Evolutionary conservation across 768 basidiomycete genomes (phyloP), one percentile per base, ranked within the genome.

Genomic region (Scleroderma citrinum): DNA sequence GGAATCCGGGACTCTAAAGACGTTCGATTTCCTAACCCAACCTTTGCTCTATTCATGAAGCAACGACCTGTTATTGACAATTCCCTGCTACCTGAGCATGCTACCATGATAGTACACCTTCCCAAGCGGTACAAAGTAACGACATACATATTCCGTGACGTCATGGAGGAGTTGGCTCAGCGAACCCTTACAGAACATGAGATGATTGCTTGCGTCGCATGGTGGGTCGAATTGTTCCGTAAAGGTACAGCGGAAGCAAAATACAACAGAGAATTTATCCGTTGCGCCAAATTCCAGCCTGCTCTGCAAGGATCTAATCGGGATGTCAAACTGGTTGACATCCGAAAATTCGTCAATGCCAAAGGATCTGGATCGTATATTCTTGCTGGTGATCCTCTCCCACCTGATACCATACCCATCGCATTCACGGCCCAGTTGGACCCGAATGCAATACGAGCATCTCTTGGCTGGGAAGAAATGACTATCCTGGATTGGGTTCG

Each of bases 131-230:
- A 76, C 5, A 63, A 88, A 63, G 73, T 96, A 16, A 79, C 78
- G 49, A 70, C 77, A 5, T 84, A 92, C 50, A 76, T 77, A 0
- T 87, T 92, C 57, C 73, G 76, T 21, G 93, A 95, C 64, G 85
- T 95, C 5, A 66, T 93, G 40, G 67, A 71, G 26, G 90, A 93
- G 61, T 71, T 97, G 8, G 73, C 74, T 5, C 64, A 74, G 1
- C 71, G 85, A 10, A 83, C 89, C 1, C 71, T 97, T 32, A 59
- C 64, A 3, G 77, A 87, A 55, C 66, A 70, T 5, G 88, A 95
- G 64, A 83, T 86, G 72, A 65, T 83, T 17, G 82, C 80, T 3
- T 91, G 85, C 61, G 65, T 94, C 58, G 77, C 78, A 47, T 97
- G 94, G 94, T 92, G 92, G 87, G 68, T 78, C 39, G 55, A 52